Evolutionary conservation across 2,329 filamentous ascomycete species (phyloP).

Genomic region (Pleoardoris graminearum): DNA sequence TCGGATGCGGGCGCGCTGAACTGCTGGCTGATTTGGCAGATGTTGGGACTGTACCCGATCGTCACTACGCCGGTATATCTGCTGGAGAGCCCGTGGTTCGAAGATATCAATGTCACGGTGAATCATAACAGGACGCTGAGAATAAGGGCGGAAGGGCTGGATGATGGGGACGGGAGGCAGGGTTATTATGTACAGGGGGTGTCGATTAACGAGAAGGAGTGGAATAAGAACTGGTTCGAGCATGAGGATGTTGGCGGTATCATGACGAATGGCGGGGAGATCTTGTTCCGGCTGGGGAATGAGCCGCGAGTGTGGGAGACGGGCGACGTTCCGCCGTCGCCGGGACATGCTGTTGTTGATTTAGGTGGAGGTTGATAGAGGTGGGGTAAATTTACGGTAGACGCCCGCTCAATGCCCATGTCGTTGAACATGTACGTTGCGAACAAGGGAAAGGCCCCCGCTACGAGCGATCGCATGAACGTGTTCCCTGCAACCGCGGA

Average conservation of each 20-base stretch:
- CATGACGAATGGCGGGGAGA: constrained; percentile 41
- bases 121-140: constrained; percentile 47
- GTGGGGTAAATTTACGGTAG: constrained; percentile 27
- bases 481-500: constrained; percentile 57
- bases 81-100: constrained; percentile 52
- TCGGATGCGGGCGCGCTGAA: constrained; percentile 54
- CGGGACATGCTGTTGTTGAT: constrained; percentile 37
- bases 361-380: constrained; percentile 7
- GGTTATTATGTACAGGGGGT: constrained; percentile 59
- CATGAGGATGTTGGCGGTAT: constrained; percentile 52
- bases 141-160: constrained; percentile 49
- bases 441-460: constrained; percentile 58
- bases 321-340: constrained; percentile 38
- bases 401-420: constrained; percentile 55
- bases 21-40: constrained; percentile 56
- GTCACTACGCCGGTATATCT: constrained; percentile 55
- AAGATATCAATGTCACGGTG: constrained; percentile 42
- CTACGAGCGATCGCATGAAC: constrained; percentile 56
- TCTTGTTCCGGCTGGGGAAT: constrained; percentile 35
- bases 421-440: constrained; percentile 53
- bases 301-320: constrained; percentile 38
- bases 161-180: constrained; percentile 48
- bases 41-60: constrained; percentile 55
- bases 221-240: constrained; percentile 60
- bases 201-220: constrained; percentile 56